Percentiles rank a stretch among this genome's conserved stretches.
Conservation (phyloP, 169 alveolate species). For the Eimeria nieschulzi region DNA sequence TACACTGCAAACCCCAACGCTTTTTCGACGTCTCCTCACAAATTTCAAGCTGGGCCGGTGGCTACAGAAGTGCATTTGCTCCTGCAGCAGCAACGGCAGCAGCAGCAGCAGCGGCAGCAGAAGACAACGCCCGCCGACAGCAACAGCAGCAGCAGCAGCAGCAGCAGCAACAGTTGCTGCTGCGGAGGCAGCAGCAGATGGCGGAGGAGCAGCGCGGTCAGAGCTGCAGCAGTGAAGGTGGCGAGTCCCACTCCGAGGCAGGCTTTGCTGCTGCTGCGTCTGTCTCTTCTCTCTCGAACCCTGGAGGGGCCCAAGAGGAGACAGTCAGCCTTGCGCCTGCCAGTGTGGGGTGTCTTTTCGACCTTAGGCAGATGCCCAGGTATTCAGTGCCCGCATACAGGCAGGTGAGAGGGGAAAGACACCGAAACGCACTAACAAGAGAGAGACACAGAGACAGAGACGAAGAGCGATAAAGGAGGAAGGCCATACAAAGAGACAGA, state of each 20-base stretch:
- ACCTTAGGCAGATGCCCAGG: constrained; percentile 54
- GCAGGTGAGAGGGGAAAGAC: constrained; percentile 19
- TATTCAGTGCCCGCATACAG: not conserved
- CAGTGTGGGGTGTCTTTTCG: not conserved
- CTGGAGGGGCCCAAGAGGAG: not conserved
- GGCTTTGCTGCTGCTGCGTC: not conserved
- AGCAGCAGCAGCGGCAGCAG: not conserved
- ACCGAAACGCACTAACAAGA: not conserved
- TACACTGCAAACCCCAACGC: not conserved
- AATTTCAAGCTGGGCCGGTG: constrained; percentile 5
- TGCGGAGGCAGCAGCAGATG: not conserved
- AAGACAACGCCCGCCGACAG: not conserved
- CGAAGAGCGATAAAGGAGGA: not conserved
- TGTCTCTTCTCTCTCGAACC: not conserved
- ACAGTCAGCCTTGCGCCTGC: not conserved
- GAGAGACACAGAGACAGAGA: not conserved
- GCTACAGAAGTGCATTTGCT: constrained; percentile 1
- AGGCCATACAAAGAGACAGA: no score
- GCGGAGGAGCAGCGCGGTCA: not conserved
- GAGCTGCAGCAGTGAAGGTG: not conserved
- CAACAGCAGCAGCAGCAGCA: not conserved
- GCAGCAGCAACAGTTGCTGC: not conserved
- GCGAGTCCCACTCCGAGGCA: not conserved
- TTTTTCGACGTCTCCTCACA: not conserved
- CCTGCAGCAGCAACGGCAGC: not conserved